Evolutionary conservation across 2,329 filamentous ascomycete genomes (phyloP).

Genomic region (Xylaria sp.): DNA sequence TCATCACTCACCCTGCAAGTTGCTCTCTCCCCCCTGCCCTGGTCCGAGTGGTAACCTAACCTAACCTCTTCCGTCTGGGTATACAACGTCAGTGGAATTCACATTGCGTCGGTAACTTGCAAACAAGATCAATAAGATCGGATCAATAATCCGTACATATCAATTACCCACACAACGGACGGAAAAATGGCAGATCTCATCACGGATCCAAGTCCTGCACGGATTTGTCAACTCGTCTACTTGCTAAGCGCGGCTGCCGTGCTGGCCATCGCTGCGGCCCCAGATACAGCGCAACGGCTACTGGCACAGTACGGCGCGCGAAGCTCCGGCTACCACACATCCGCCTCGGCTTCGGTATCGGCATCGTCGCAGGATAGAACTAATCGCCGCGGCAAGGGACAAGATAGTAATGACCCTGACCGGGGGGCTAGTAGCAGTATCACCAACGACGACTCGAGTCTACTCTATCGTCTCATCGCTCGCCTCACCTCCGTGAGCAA

Average conservation of each 20-base stretch:
- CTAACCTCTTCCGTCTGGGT: too few relatives aligned
- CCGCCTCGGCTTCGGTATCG: background rate
- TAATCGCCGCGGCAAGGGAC: background rate
- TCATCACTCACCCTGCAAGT: background rate
- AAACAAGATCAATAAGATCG: too few relatives aligned
- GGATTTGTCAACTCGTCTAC: conserved; percentile 44
- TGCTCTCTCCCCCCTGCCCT: background rate
- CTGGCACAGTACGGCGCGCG: conserved; percentile 50
- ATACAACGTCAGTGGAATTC: too few relatives aligned
- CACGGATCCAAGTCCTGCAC: conserved; percentile 24
- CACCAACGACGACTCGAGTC: conserved; percentile 11
- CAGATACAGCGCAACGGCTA: conserved; percentile 39
- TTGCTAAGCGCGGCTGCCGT: conserved; percentile 38
- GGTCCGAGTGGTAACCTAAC: background rate
- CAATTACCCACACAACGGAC: background rate
- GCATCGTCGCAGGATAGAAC: background rate
- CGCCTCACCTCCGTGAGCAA: conserved; percentile 41
- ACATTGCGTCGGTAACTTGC: too few relatives aligned
- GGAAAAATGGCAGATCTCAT: background rate
- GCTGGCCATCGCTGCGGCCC: conserved; percentile 40
- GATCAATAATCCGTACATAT: too few relatives aligned
- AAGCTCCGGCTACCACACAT: conserved; percentile 17
- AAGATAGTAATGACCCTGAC: too few relatives aligned
- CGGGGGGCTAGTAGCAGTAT: background rate
- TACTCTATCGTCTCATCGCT: conserved; percentile 30